Base-by-base conservation (phyloP, 352 stramenopile species). In the Globisporangium heterothallicum region DNA sequence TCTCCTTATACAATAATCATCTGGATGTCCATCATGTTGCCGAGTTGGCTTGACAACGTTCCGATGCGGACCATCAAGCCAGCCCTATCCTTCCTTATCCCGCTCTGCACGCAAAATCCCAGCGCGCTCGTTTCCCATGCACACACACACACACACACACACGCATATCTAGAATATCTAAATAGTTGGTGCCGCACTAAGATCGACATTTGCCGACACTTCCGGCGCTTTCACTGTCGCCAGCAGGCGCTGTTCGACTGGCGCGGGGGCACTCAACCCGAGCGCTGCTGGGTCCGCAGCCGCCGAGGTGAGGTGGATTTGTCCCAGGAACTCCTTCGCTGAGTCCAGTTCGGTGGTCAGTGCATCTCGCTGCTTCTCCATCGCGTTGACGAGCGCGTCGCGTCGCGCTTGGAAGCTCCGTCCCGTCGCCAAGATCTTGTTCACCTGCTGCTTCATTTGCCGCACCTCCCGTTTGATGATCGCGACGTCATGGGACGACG, bases 251-350 rank as follows among this genome's bases (percentile, higher is more conserved):
- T 88, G 63, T 40, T 88, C 77, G 18, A 89, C 80, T 12, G 72
- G 76, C 35, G 62, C 76, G 0, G 76, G 76, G 26, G 74, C 69
- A 40, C 73, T 84, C 13, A 85, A 52, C 32, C 86, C 65, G 8
- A 80, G 56, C 0, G 65, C 59, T 0, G 62, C 56, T 27, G 66
- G 59, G 35, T 83, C 72, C 4, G 49, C 66, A 9, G 52, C 56
- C n/a, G 42, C 54, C 2, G 66, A 64, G 7, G 76, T 50, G 50
- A 78, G 52, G 63, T 89, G 76, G 30, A 84, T 68, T 48, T 89
- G 78, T 4, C 61, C 70, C n/a, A 92, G 55, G 21, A 92, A 89
- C 26, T 83, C 75, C 45, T 92, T 92, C 6, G 78, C 78, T 16
- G 74, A 64, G 12, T 76, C 72, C 29, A 92, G 57, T 48, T 92